Conservation (phyloP, 495 filamentous ascomycete genomes). For the Neurospora terricola region DNA sequence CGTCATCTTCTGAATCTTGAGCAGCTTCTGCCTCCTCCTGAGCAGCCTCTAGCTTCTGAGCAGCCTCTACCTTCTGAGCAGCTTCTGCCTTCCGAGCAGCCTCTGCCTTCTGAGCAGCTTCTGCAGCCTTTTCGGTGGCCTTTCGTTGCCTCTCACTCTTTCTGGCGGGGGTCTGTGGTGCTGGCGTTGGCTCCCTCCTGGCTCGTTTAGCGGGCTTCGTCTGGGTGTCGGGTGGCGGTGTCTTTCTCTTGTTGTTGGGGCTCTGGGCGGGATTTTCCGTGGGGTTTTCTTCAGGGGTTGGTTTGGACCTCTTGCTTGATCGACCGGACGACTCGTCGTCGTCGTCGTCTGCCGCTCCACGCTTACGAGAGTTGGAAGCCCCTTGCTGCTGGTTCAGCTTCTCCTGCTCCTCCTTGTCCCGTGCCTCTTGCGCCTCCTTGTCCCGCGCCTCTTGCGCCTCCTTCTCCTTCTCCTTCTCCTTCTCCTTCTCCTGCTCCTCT, state of each 20-base stretch:
- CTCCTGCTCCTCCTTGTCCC: no score
- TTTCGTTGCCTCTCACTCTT: background rate
- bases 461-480: background rate
- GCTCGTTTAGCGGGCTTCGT: background rate
- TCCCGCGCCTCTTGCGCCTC: background rate
- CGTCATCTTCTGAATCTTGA: background rate
- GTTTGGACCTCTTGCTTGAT: background rate
- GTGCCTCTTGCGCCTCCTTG: background rate
- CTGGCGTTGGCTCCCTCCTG: background rate
- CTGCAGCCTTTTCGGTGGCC: background rate
- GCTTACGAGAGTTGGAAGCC: background rate
- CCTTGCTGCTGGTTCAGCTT: background rate
- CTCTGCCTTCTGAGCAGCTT: background rate
- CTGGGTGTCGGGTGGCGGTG: background rate
- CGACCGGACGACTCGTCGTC: background rate
- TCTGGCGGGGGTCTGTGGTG: background rate
- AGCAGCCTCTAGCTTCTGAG: background rate
- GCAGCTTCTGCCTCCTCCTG: background rate
- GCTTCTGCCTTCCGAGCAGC: background rate
- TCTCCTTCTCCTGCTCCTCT: background rate
- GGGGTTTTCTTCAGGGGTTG: background rate
- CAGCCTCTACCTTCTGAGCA: background rate
- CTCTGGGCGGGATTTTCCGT: background rate
- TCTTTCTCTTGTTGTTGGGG: background rate
- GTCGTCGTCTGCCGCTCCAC: background rate